Evolutionary conservation across 2,329 filamentous ascomycete genomes (phyloP).

Genomic region (Xylariaceae sp.): DNA sequence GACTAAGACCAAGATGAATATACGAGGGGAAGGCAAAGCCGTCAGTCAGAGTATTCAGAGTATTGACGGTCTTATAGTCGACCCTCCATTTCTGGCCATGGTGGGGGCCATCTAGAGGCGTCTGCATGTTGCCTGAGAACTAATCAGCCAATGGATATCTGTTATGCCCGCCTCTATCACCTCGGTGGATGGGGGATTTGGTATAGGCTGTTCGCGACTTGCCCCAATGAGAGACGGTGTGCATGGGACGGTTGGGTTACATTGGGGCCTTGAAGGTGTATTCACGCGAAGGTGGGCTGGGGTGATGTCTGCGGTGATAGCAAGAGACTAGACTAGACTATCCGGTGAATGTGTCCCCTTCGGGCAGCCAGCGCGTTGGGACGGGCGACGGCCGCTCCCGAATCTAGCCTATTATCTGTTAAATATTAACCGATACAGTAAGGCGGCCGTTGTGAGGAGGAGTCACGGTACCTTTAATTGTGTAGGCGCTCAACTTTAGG

Average conservation of each 20-base stretch:
- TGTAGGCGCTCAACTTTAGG: background rate
- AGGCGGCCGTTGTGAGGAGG: background rate
- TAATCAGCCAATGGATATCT: slow-evolving; percentile 1
- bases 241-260: slow-evolving; percentile 13
- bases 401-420: background rate
- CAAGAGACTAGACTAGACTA: slow-evolving; percentile 8
- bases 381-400: background rate
- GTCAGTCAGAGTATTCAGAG: background rate
- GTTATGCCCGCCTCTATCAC: background rate
- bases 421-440: background rate
- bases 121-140: background rate
- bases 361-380: background rate
- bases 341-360: slow-evolving; percentile 11
- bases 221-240: slow-evolving; percentile 7
- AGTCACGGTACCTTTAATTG: background rate
- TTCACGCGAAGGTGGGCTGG: background rate
- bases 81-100: slow-evolving; percentile 7
- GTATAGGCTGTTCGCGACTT: background rate
- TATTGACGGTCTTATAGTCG: background rate
- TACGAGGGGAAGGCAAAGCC: background rate
- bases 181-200: background rate
- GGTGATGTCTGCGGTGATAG: slow-evolving; percentile 4
- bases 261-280: slow-evolving; percentile 4
- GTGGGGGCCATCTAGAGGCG: background rate
- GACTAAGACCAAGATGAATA: slow-evolving; percentile 1